Percentiles rank a stretch among this genome's conserved stretches.
These are phyloP conservation scores for Umbelopsis sp. DNA, from an alignment of 192 early-diverging fungal species.

Conservation along the genomic window DNA sequence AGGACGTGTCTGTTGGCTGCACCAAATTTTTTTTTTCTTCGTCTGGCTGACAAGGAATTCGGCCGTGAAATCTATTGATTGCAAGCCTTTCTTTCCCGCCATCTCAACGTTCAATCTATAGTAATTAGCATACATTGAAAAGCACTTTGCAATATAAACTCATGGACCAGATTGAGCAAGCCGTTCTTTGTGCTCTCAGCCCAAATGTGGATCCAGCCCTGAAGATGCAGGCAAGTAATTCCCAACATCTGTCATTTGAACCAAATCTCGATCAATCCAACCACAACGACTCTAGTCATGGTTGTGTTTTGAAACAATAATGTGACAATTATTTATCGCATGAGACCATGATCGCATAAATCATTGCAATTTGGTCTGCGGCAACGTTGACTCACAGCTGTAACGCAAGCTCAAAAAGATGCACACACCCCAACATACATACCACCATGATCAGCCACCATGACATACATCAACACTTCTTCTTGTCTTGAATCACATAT, in stretches of 20 bases:
- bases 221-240: constrained; percentile 69
- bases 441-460: background rate
- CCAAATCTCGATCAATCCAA: background rate
- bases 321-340: background rate
- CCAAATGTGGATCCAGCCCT: constrained; percentile 65
- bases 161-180: constrained; percentile 81
- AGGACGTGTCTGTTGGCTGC: constrained; percentile 1
- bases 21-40: constrained; percentile 7
- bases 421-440: background rate
- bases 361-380: background rate
- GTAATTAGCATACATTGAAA: constrained; percentile 10
- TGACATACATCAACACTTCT: background rate
- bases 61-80: background rate
- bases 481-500: background rate
- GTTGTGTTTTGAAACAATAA: too few species aligned
- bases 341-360: background rate
- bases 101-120: background rate
- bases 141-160: background rate
- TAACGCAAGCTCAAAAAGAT: background rate
- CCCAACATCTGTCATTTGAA: background rate
- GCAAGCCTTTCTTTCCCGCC: background rate
- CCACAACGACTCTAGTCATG: background rate
- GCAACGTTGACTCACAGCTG: background rate
- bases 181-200: constrained; percentile 77
- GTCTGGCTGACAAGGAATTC: background rate